Conservation (phyloP, 2,329 filamentous ascomycete species). For the Diplocarpon mali region DNA sequence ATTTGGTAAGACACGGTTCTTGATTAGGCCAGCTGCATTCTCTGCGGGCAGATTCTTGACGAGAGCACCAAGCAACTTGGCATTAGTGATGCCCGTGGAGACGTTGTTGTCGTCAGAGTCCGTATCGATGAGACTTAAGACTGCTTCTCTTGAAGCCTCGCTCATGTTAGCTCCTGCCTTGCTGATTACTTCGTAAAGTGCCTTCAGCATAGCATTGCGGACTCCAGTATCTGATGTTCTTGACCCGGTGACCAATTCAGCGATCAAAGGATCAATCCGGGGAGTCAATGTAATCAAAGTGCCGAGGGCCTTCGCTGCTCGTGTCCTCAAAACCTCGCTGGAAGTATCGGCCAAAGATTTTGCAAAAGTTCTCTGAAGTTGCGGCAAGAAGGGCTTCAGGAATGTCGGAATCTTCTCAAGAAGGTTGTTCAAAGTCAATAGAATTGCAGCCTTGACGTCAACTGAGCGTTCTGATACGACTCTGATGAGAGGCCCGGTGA, state of each 20-base stretch:
- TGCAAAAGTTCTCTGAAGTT: constrained; percentile 92
- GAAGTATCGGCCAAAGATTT: constrained; percentile 89
- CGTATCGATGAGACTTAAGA: constrained; percentile 78
- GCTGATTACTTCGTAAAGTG: constrained; percentile 89
- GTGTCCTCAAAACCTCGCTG: constrained; percentile 74
- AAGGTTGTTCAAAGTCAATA: constrained; percentile 87
- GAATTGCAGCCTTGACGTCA: constrained; percentile 90
- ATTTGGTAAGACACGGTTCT: constrained; percentile 67
- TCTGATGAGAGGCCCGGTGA: constrained; percentile 93
- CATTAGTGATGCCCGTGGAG: constrained; percentile 78
- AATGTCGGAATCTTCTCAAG: constrained; percentile 94
- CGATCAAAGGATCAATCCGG: constrained; percentile 85
- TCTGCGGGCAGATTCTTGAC: constrained; percentile 76
- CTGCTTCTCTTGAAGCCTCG: constrained; percentile 74
- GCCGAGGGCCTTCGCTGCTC: constrained; percentile 87
- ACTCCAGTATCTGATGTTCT: constrained; percentile 84
- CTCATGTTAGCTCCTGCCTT: constrained; percentile 94
- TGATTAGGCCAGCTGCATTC: constrained; percentile 46
- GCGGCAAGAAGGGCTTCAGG: constrained; percentile 91
- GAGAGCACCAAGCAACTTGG: constrained; percentile 78
- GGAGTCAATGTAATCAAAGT: constrained; percentile 94
- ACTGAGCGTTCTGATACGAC: constrained; percentile 94
- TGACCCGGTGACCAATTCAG: constrained; percentile 87
- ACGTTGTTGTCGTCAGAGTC: constrained; percentile 66
- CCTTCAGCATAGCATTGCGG: constrained; percentile 91